Conservation (phyloP, 768 basidiomycete species). For the Boletus edulis region DNA sequence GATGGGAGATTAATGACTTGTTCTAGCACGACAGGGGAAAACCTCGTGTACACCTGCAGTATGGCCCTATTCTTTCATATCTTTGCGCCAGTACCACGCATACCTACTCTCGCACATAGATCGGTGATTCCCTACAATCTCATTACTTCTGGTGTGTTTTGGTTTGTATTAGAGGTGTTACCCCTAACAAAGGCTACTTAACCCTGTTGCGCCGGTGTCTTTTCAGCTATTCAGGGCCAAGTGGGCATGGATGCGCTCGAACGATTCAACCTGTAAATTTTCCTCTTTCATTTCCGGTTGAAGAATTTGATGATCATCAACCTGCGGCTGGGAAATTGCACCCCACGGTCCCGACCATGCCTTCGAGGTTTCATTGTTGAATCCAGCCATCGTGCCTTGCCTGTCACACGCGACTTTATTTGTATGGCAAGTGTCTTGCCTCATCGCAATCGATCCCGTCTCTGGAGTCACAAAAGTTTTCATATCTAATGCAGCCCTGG, state of each 20-base stretch:
- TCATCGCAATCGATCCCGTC: neutral
- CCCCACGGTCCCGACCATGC: constrained; percentile 4
- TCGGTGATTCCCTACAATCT: neutral
- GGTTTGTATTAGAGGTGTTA: neutral
- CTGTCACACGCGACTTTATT: neutral
- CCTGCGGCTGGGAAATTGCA: neutral
- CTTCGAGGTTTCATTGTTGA: neutral
- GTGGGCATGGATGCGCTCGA: neutral
- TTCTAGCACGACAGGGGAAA: neutral
- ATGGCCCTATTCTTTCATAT: neutral
- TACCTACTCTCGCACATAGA: constrained; percentile 1
- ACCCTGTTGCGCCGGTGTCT: neutral
- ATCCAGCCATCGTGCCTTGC: neutral
- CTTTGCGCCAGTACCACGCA: neutral
- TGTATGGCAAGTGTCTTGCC: neutral
- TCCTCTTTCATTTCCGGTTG: constrained; percentile 7
- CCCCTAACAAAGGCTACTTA: neutral
- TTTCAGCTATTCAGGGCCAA: neutral
- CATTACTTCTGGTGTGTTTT: neutral
- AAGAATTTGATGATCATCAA: constrained; percentile 1
- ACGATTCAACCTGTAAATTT: neutral
- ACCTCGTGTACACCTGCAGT: neutral
- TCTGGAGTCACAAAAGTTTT: neutral
- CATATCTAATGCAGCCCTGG: neutral
- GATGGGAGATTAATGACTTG: neutral